Evolutionary conservation across 768 basidiomycete species (phyloP), one percentile per base, ranked within the genome.

Genomic region (Omphalotus guepiniiformis): DNA sequence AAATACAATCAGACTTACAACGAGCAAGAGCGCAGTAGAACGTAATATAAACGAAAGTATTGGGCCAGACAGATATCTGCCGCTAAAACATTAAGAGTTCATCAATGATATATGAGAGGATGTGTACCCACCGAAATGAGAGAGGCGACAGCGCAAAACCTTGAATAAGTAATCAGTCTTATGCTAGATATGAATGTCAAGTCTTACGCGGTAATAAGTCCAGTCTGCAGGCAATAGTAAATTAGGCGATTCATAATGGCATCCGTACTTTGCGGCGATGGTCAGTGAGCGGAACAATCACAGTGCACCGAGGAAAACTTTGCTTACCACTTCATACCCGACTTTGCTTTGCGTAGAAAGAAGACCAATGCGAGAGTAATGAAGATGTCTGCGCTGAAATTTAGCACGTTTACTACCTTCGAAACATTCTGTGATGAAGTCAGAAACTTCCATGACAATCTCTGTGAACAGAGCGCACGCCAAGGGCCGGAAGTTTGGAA

Each of bases 1-100:
- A 3, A 19, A n/a, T 39, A 9, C 5, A 18, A 35, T 21, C 9
- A 12, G n/a, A 37, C 44, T 46, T 46, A 37, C 44, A 25, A 12
- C 44, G 44, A 25, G 44, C 44, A 16, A 46, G 44, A 12, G 21
- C 35, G n/a, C 34, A 36, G 28, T 46, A 46, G 34, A 46, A 46
- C 5, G 44, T 37, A 13, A 46, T 46, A 19, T 46, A 46, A 3
- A 46, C 21, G 2, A 46, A 46, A 12, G 44, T 46, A 22, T 26
- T 13, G 22, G 44, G 44, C 44, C 44, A 46, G 15, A 37, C 4
- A 16, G 44, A 46, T 22, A 46, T 46, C 44, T 46, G 36, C 12
- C 15, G 3, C n/a, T 13, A 1, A n/a, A 26, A 25, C 22, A 26
- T 3, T 19, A 40, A 13, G 11, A 6, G 21, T 12, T 13, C 7